phyloP scores from a whole-genome alignment of 1,139 yeast genomes.

The Saccharomyces hybrid region DNA sequence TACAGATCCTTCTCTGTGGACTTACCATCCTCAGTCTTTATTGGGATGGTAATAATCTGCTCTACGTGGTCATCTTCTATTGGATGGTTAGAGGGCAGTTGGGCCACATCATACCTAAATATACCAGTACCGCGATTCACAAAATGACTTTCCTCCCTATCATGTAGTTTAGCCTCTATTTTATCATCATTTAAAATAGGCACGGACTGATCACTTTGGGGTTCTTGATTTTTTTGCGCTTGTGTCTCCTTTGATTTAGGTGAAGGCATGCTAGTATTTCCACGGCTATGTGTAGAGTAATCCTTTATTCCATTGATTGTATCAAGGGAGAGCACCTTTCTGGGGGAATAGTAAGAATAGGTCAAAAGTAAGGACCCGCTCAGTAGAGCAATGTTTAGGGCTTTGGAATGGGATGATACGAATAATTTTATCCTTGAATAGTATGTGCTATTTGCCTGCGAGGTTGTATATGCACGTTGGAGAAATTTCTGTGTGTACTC shows the following conservation, averaged over 20 bases:
- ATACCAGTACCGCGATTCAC: constrained; percentile 90
- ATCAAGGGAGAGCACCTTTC: constrained; percentile 14
- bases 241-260: not conserved
- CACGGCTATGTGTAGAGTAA: constrained; percentile 9
- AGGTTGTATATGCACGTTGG: not conserved
- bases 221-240: not conserved
- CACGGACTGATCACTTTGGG: not conserved
- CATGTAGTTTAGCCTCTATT: constrained; percentile 61
- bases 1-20: constrained; percentile 69
- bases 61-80: constrained; percentile 93
- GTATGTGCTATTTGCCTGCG: constrained; percentile 1
- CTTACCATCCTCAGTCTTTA: constrained; percentile 29
- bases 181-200: constrained; percentile 59
- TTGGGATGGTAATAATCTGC: constrained; percentile 75
- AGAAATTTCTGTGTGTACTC: not conserved
- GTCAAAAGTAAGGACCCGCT: constrained; percentile 18
- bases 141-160: constrained; percentile 68
- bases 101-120: constrained; percentile 78
- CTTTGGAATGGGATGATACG: constrained; percentile 8
- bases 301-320: constrained; percentile 19
- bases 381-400: constrained; percentile 15
- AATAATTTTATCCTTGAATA: constrained; percentile 3
- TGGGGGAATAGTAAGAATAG: constrained; percentile 17
- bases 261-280: not conserved
- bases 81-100: constrained; percentile 85